phyloP scores from a whole-genome alignment of 768 basidiomycete genomes.

The Trametes cubensis region DNA sequence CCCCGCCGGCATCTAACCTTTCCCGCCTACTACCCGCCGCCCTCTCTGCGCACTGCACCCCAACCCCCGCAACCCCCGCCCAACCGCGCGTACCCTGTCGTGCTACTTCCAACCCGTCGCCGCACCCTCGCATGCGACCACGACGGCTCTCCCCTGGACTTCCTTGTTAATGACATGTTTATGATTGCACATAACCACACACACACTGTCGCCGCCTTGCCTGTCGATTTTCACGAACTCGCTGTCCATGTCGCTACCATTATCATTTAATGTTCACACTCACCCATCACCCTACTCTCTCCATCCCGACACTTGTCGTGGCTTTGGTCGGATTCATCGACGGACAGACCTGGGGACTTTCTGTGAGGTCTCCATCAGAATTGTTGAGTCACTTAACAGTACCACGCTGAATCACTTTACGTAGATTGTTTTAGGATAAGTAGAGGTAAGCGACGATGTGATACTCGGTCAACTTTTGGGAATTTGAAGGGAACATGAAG shows the following conservation, averaged over 20 bases:
- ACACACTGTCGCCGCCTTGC: background rate
- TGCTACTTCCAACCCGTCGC: background rate
- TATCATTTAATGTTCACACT: slow-evolving; percentile 4
- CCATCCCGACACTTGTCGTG: background rate
- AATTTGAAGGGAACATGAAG: no score
- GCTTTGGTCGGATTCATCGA: background rate
- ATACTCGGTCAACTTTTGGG: no score
- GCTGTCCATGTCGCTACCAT: slow-evolving; percentile 14
- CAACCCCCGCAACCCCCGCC: background rate
- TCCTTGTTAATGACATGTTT: background rate
- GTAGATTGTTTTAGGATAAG: background rate
- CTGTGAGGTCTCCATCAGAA: background rate
- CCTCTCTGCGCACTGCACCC: background rate
- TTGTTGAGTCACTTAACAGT: no score
- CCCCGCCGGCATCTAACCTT: slow-evolving; percentile 13
- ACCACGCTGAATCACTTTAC: no score
- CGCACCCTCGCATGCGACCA: background rate
- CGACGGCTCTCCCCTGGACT: background rate
- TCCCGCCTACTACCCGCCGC: background rate
- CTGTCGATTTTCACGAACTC: slow-evolving; percentile 3
- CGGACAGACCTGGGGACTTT: background rate
- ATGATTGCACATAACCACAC: background rate
- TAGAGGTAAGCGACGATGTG: background rate
- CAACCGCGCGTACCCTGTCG: background rate
- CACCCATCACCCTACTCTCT: no score